Conservation (phyloP, 192 early-diverging fungal genomes). For the Lobosporangium transversale region DNA sequence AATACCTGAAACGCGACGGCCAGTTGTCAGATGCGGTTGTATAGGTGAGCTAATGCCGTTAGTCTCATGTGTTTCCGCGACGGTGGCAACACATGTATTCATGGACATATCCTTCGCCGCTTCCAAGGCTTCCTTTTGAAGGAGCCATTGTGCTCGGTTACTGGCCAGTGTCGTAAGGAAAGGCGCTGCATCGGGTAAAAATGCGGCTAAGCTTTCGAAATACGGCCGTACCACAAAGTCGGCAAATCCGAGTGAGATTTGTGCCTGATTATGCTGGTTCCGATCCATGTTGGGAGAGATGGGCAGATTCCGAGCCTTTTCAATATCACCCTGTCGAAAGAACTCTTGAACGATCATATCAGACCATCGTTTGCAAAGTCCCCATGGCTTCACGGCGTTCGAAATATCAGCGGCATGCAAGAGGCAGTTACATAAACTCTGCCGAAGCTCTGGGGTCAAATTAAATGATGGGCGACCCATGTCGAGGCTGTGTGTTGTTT, state of each 20-base stretch:
- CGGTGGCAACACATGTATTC: neutral
- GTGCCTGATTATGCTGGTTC: slow-evolving; percentile 69
- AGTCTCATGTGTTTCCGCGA: neutral
- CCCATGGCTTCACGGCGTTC: slow-evolving; percentile 86
- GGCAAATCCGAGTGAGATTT: slow-evolving; percentile 85
- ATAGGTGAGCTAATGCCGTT: slow-evolving; percentile 11
- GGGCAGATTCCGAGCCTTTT: slow-evolving; percentile 76
- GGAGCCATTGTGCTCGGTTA: slow-evolving; percentile 70
- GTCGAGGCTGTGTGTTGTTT: slow-evolving; percentile 28
- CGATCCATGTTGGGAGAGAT: slow-evolving; percentile 94
- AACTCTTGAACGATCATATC: slow-evolving; percentile 89
- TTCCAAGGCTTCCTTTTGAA: slow-evolving; percentile 28
- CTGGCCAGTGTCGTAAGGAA: slow-evolving; percentile 64
- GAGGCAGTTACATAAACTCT: slow-evolving; percentile 71
- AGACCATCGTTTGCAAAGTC: slow-evolving; percentile 89
- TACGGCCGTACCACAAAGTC: slow-evolving; percentile 90
- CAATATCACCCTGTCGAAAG: slow-evolving; percentile 86
- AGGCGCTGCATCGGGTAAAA: slow-evolving; percentile 73
- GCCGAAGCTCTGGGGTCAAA: slow-evolving; percentile 61
- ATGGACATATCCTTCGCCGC: neutral
- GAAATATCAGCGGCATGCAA: slow-evolving; percentile 92
- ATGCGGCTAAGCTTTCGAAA: slow-evolving; percentile 81
- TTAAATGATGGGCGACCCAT: slow-evolving; percentile 12
- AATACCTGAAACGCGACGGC: slow-evolving; percentile 43
- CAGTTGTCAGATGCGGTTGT: slow-evolving; percentile 18